phyloP scores from a whole-genome alignment of 2,329 filamentous ascomycete genomes.

The Lecanicillium sp. region DNA sequence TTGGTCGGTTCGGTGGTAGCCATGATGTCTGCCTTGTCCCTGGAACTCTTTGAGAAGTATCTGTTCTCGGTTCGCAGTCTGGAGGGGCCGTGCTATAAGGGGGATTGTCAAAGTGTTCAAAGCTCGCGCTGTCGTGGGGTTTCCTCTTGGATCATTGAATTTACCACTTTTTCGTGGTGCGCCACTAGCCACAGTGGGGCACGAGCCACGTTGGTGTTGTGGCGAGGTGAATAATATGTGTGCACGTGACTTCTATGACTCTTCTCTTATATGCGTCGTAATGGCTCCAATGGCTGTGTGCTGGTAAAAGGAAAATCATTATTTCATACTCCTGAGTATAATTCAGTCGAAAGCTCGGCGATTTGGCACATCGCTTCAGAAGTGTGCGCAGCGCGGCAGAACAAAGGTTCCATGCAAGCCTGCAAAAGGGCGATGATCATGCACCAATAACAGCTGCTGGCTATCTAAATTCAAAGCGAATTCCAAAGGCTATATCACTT shows the following conservation, averaged over 20 bases:
- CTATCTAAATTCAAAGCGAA: too few relatives aligned
- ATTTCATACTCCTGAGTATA: too few relatives aligned
- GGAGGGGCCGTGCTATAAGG: constrained; percentile 15
- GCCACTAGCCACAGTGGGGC: constrained; percentile 27
- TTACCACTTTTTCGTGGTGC: constrained; percentile 34
- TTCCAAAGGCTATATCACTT: too few relatives aligned
- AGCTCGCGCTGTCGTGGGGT: constrained; percentile 24
- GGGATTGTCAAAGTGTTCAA: constrained; percentile 11
- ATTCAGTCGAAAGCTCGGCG: too few relatives aligned
- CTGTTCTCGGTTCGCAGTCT: constrained; percentile 2
- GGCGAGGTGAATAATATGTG: constrained; percentile 14
- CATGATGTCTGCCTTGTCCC: constrained; percentile 21
- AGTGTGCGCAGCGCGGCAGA: too few relatives aligned
- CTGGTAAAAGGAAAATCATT: too few relatives aligned
- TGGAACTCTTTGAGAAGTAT: constrained; percentile 6
- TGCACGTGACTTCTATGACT: constrained; percentile 5
- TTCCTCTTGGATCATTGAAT: constrained; percentile 27
- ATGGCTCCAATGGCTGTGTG: too few relatives aligned
- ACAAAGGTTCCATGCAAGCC: too few relatives aligned
- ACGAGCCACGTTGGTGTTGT: constrained; percentile 5
- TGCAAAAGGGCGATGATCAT: too few relatives aligned
- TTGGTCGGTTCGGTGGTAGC: constrained; percentile 30
- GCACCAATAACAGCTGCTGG: too few relatives aligned
- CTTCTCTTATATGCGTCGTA: too few relatives aligned
- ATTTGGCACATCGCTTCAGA: too few relatives aligned